These are phyloP conservation scores for Rhizopus delemar DNA, from an alignment of 371 early-diverging fungal species.

Conservation along the genomic window DNA sequence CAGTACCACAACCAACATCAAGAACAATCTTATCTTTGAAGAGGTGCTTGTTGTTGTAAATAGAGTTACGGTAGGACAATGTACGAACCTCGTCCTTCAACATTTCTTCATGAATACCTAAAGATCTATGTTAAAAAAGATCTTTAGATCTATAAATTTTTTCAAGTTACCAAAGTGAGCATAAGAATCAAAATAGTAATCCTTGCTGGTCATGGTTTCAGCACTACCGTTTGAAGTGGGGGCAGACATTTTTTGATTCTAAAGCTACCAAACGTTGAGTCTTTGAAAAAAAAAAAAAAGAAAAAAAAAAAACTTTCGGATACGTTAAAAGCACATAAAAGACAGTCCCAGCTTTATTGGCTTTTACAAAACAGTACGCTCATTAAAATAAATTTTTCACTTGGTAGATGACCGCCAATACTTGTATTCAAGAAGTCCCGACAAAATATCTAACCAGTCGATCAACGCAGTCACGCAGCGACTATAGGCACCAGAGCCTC, in stretches of 20 bases:
- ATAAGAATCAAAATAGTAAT: conserved; percentile 97
- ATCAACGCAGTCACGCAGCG: too few species aligned
- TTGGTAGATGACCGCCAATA: too few species aligned
- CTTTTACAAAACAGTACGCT: too few species aligned
- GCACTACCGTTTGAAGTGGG: neutral
- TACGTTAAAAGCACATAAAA: neutral
- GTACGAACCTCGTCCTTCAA: conserved; percentile 95
- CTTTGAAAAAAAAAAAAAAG: neutral
- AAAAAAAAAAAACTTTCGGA: neutral
- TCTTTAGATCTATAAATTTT: neutral
- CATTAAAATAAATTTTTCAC: too few species aligned
- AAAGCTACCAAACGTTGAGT: neutral
- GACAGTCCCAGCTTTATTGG: neutral
- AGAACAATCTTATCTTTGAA: conserved; percentile 97
- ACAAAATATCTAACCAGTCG: too few species aligned
- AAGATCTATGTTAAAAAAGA: neutral
- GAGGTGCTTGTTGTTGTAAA: conserved; percentile 90
- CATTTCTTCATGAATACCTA: conserved; percentile 69
- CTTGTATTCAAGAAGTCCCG: too few species aligned
- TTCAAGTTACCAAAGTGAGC: conserved; percentile 81
- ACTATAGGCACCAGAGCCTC: too few species aligned
- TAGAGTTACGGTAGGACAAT: conserved; percentile 87
- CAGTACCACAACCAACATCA: conserved; percentile 98
- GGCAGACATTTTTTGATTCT: neutral
- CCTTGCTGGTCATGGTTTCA: neutral